phyloP scores from a whole-genome alignment of 2,329 filamentous ascomycete genomes.

The Fusarium sarcochroum region DNA sequence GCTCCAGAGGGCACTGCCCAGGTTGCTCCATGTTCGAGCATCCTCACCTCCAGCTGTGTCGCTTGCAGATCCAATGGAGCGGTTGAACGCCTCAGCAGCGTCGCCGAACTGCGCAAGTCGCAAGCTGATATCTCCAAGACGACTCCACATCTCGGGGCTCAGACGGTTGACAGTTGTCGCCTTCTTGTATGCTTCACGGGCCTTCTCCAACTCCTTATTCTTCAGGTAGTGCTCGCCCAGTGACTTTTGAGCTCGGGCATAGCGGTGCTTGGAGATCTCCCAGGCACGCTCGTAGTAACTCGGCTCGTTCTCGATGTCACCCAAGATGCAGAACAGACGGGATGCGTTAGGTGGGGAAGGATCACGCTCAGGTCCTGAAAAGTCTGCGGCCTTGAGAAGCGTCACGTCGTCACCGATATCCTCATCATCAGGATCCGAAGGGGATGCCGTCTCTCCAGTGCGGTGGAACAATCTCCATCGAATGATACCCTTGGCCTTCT shows the following conservation, averaged over 20 bases:
- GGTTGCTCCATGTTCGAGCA: conserved; percentile 94
- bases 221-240: conserved; percentile 84
- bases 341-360: conserved; percentile 86
- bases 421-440: conserved; percentile 63
- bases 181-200: conserved; percentile 82
- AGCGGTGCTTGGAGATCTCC: conserved; percentile 85
- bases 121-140: conserved; percentile 88
- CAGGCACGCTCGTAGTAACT: conserved; percentile 87
- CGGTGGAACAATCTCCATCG: conserved; percentile 83
- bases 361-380: conserved; percentile 73
- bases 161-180: conserved; percentile 85
- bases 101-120: conserved; percentile 82
- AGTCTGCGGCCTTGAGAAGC: conserved; percentile 67
- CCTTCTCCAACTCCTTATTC: conserved; percentile 74
- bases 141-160: conserved; percentile 88
- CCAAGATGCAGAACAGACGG: conserved; percentile 91
- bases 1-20: conserved; percentile 85
- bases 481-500: conserved; percentile 83
- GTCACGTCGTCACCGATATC: conserved; percentile 66
- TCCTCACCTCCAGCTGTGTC: conserved; percentile 83
- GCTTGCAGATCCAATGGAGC: conserved; percentile 77
- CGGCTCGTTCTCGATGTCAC: conserved; percentile 84
- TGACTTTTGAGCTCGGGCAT: conserved; percentile 88
- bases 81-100: conserved; percentile 85
- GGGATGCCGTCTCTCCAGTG: conserved; percentile 56